Base-by-base conservation (phyloP, 2,329 filamentous ascomycete species). In the Aspergillus alliaceus region DNA sequence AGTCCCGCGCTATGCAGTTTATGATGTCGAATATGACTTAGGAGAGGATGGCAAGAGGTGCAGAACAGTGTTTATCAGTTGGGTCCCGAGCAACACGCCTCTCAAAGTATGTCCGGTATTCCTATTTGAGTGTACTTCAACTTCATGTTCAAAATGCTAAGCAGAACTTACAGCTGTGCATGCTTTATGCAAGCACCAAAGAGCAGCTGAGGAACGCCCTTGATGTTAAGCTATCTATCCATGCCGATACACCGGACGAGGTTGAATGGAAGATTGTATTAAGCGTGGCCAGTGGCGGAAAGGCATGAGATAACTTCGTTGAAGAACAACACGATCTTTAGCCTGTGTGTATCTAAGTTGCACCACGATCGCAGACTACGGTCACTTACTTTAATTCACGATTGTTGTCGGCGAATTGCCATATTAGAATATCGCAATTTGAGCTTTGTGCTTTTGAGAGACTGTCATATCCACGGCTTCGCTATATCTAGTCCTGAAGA, bases 11-110 rank as follows among this genome's bases (percentile, higher is more conserved):
- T 75, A 73, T 59, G 72, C 71, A 24, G 66, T 74, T 51, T 75
- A 74, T 55, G 71, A 74, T 55, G 67, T 75, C 32, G 67, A 72
- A 22, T 74, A 73, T 57, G 71, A 75, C 47, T 61, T 73, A 50
- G 71, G 64, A 15, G 70, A 68, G 54, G 72, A 74, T 57, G 72
- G 72, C 48, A 73, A 72, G 57, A 66, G 71, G 70, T 73, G 15
- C 8, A 25, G 22, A 15, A 39, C 54, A 12, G 48, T 56, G 3
- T 48, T 56, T 20, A 48, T 53, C n/a, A 52, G 35, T 5, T 53
- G 54, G 54, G 49, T 56, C 1, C 54, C 54, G 3, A 15, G 14
- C 11, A 34, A 47, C 25, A 39, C 40, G 2, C 22, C 54, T 2
- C n/a, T 47, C 12, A 56, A 51, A 39, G 54, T 56, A n/a, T n/a